These are phyloP conservation scores for Flaveria linearis DNA, from an alignment of 129 eudicot species.

Conservation along the genomic window DNA sequence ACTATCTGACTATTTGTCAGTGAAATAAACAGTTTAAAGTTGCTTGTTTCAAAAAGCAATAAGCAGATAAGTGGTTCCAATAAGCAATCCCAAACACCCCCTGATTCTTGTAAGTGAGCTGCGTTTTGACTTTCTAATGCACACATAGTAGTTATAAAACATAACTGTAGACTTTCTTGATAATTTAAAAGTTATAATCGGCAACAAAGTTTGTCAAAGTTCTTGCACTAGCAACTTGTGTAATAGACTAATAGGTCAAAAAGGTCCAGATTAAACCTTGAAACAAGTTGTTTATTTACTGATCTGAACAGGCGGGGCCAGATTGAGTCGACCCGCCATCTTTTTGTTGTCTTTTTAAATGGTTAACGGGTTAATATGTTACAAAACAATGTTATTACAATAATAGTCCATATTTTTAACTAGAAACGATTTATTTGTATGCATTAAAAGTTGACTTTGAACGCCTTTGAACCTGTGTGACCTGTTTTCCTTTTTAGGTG, in stretches of 20 bases:
- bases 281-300: neutral
- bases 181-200: no score
- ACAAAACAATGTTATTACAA: neutral
- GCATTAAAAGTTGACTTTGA: neutral
- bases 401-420: neutral
- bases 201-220: no score
- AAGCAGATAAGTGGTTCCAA: neutral
- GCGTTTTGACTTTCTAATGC: no score
- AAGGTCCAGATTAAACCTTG: no score
- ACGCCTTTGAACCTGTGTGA: neutral
- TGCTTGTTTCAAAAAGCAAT: neutral
- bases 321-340: neutral
- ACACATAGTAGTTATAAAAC: no score
- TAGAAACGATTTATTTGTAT: neutral
- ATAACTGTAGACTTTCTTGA: no score
- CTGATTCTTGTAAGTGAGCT: no score
- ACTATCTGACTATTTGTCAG: neutral
- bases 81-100: neutral
- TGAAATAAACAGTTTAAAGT: neutral
- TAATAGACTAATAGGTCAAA: neutral
- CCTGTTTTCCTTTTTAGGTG: neutral
- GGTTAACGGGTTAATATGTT: neutral
- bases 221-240: neutral
- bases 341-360: neutral
- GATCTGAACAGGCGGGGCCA: neutral